Evolutionary conservation across 2,329 filamentous ascomycete species (phyloP), one percentile per base, ranked within the genome.

Genomic region (Penicillium sp.): DNA sequence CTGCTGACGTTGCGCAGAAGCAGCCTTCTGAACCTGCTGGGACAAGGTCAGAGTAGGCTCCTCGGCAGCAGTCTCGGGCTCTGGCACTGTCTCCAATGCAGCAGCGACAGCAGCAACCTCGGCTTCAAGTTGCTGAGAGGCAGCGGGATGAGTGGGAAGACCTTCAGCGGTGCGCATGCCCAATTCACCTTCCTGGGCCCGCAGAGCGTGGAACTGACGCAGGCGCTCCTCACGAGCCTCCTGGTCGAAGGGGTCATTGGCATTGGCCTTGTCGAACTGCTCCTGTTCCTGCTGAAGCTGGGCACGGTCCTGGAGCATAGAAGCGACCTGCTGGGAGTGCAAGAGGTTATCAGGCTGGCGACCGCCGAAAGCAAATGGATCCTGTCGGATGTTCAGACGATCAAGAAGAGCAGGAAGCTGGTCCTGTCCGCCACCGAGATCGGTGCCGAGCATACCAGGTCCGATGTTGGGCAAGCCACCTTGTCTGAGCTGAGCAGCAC

Each of bases 1-100:
- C 56, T 76, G 74, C 55, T 76, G 71, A 45, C 69, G 68, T 54
- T 77, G 74, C 39, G 76, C 76, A 43, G 74, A 73, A 64, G 74
- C 79, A 33, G 91, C 87, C 75, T 92, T 90, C 74, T 93, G 90
- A 0, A 95, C 90, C 74, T 93, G 90, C 72, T 96, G 88, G 4
- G 90, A 92, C 54, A 96, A 78, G 47, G 90, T 92, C 14, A 93
- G 81, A 21, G 80, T 74, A 59, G 86, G 81, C 49, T 79, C 76
- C 35, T 75, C 73, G 49, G 65, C 62, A 49, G 55, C 49, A 43
- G 52, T 24, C 26, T 62, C 50, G 55, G 66, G 60, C 50, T 70
- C 65, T n/a, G 64, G 59, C n/a, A 61, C 60, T 19, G 60, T 65
- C 37, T 65, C 61, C 44, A 53, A 56, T 21, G 57, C 49, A 27